These are phyloP conservation scores for Prunus armeniaca DNA, from an alignment of 306 rosid species.

Conservation along the genomic window DNA sequence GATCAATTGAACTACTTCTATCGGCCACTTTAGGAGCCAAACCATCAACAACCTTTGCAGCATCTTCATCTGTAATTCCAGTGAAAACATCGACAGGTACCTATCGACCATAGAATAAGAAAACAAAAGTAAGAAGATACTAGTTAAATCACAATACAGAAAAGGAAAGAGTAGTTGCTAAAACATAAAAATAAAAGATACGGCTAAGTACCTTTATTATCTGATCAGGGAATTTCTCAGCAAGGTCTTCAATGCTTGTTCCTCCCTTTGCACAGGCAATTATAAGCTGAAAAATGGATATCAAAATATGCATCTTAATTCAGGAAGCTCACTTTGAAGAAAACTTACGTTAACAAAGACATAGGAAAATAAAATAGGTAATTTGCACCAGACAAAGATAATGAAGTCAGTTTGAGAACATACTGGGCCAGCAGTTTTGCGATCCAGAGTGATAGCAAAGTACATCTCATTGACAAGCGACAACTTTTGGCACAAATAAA, in stretches of 20 bases:
- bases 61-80: conserved; percentile 93
- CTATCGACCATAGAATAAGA: conserved; percentile 31
- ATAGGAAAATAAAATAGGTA: conserved; percentile 8
- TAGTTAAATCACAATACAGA: conserved; percentile 17
- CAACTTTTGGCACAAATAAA: conserved; percentile 80
- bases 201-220: conserved; percentile 65
- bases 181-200: conserved; percentile 21
- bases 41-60: conserved; percentile 96
- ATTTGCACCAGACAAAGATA: conserved; percentile 15
- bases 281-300: conserved; percentile 56
- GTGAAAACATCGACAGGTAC: conserved; percentile 91
- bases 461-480: conserved; percentile 97
- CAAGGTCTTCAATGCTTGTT: conserved; percentile 98
- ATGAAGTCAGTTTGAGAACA: conserved; percentile 33
- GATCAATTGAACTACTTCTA: conserved; percentile 76
- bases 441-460: conserved; percentile 95
- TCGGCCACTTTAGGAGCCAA: conserved; percentile 82
- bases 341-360: background rate
- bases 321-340: background rate
- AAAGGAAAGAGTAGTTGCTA: conserved; percentile 13
- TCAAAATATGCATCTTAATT: conserved; percentile 9
- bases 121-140: background rate
- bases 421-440: conserved; percentile 91
- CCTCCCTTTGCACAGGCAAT: conserved; percentile 98
- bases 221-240: conserved; percentile 95